A percentile compares a stretch with the other conserved stretches of the same genome.
phyloP scores from a whole-genome alignment of 2,329 filamentous ascomycete genomes.

The Blastomyces silverae region DNA sequence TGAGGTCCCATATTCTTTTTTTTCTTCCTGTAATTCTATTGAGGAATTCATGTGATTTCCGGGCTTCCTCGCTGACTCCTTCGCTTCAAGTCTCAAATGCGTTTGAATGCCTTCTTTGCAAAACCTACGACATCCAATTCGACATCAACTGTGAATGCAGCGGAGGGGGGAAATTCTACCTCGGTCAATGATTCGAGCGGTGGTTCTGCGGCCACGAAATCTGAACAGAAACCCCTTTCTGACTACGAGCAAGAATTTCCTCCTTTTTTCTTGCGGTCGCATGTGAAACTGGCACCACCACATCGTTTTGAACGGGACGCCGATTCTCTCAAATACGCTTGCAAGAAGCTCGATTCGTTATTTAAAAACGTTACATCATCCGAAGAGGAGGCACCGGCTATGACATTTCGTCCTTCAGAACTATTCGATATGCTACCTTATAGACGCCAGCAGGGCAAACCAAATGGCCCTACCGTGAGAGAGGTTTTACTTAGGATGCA shows the following conservation, averaged over 20 bases:
- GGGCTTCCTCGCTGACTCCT: conserved; percentile 25
- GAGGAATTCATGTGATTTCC: conserved; percentile 20
- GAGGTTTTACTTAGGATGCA: conserved; percentile 55
- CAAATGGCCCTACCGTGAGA: conserved; percentile 45
- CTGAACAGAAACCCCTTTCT: conserved; percentile 34
- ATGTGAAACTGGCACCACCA: conserved; percentile 61
- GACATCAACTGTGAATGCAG: conserved; percentile 16
- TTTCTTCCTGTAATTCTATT: not conserved
- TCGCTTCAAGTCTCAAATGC: conserved; percentile 42
- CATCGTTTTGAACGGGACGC: conserved; percentile 53
- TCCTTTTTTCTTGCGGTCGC: conserved; percentile 69
- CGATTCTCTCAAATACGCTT: conserved; percentile 50
- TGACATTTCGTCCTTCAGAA: conserved; percentile 31
- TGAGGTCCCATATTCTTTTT: conserved; percentile 24
- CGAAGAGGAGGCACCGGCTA: conserved; percentile 15
- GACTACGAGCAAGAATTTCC: conserved; percentile 67
- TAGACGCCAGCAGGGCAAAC: conserved; percentile 29
- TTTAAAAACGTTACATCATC: conserved; percentile 25
- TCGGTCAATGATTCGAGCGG: conserved; percentile 13
- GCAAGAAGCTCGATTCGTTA: conserved; percentile 44
- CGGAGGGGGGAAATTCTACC: conserved; percentile 18
- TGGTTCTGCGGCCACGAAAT: conserved; percentile 17
- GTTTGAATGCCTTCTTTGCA: conserved; percentile 46
- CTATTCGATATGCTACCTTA: conserved; percentile 38
- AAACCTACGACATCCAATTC: conserved; percentile 34